phyloP scores from a whole-genome alignment of 345 rosid genomes.

The Geranium rotundifolium region DNA sequence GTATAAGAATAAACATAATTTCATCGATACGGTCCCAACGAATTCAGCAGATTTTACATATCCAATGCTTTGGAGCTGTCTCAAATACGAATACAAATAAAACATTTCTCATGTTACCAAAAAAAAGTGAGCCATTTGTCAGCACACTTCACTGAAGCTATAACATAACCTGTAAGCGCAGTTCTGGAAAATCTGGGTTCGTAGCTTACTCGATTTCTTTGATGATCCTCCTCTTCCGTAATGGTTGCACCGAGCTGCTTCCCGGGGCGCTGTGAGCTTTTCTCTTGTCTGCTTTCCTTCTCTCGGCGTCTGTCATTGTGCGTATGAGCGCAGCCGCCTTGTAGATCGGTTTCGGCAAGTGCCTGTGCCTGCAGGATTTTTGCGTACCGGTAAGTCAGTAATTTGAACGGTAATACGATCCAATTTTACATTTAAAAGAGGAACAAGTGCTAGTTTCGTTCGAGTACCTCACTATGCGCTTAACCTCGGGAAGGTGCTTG shows the following conservation, averaged over 20 bases:
- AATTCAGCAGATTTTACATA: too few species aligned
- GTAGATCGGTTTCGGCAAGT: conserved; percentile 76
- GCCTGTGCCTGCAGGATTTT: conserved; percentile 66
- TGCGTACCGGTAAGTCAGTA: background rate
- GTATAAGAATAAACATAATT: too few species aligned
- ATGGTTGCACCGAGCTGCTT: conserved; percentile 33
- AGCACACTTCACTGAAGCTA: too few species aligned
- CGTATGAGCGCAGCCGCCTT: conserved; percentile 43
- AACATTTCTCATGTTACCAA: background rate
- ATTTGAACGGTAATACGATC: too few species aligned
- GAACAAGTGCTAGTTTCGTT: conserved; percentile 1
- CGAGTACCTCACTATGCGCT: conserved; percentile 67
- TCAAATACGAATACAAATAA: background rate
- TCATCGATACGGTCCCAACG: too few species aligned
- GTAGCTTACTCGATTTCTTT: conserved; percentile 53
- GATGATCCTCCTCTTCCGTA: conserved; percentile 65
- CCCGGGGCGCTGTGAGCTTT: conserved; percentile 93
- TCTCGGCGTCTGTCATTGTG: conserved; percentile 49
- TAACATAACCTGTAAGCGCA: too few species aligned
- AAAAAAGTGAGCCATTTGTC: background rate
- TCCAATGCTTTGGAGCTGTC: background rate
- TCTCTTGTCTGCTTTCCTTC: conserved; percentile 64
- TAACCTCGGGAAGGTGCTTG: conserved; percentile 81
- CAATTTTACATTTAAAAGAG: too few species aligned
- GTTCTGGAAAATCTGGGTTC: too few species aligned